phyloP scores from a whole-genome alignment of 192 early-diverging fungal genomes.

The Globomyces pollinis-pini region DNA sequence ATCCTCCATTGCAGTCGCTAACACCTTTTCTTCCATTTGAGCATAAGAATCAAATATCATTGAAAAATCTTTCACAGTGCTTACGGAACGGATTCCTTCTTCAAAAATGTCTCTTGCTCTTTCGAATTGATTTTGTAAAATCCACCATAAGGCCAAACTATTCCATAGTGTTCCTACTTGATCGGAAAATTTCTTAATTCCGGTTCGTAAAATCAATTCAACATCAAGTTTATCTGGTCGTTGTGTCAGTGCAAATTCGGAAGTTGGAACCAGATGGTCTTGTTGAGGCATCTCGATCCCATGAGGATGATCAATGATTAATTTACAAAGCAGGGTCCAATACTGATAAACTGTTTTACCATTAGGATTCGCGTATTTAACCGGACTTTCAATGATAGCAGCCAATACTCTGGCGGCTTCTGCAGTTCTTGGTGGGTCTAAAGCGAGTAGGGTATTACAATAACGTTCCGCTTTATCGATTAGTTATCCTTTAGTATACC shows the following conservation, averaged over 20 bases:
- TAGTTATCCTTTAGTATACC: constrained; percentile 6
- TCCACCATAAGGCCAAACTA: constrained; percentile 72
- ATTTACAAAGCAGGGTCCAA: constrained; percentile 79
- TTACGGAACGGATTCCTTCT: constrained; percentile 72
- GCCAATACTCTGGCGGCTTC: constrained; percentile 73
- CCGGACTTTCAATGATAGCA: constrained; percentile 60
- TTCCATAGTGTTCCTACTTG: constrained; percentile 87
- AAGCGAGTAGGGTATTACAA: constrained; percentile 59
- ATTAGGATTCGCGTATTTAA: constrained; percentile 51
- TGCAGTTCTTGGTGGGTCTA: constrained; percentile 55
- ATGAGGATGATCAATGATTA: constrained; percentile 68
- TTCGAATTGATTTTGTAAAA: constrained; percentile 68
- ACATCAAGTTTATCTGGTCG: constrained; percentile 54
- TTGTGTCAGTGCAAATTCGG: constrained; percentile 10
- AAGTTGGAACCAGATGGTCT: constrained; percentile 34
- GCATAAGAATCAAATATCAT: constrained; percentile 96
- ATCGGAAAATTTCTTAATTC: constrained; percentile 72
- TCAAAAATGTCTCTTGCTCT: constrained; percentile 92
- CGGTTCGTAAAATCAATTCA: constrained; percentile 75
- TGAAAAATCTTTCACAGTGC: constrained; percentile 85
- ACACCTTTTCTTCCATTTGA: constrained; percentile 77
- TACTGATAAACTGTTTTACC: constrained; percentile 61
- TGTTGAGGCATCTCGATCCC: constrained; percentile 33
- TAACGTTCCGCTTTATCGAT: constrained; percentile 59
- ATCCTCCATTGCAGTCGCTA: constrained; percentile 63